Evolutionary conservation across 129 eudicot species (phyloP).

Genomic region (Helichrysum umbraculigerum): DNA sequence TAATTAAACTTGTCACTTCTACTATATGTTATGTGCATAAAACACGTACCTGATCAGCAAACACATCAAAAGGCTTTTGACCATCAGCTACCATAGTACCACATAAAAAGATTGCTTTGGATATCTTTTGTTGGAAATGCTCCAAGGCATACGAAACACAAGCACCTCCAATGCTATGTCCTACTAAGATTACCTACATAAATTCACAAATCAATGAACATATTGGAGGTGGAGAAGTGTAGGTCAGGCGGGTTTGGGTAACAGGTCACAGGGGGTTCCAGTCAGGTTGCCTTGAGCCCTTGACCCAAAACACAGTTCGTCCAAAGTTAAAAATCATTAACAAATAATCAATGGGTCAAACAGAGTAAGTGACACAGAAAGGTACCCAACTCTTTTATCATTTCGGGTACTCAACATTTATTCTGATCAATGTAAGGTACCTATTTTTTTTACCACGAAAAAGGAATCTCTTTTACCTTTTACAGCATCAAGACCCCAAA

Average conservation of each 20-base stretch:
- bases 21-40: not conserved
- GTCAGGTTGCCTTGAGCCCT: not conserved
- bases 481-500: not conserved
- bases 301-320: not conserved
- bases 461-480: too few species aligned
- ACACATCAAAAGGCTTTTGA: constrained; percentile 89
- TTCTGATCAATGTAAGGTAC: too few species aligned
- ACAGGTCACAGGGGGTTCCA: not conserved
- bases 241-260: not conserved
- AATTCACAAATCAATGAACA: constrained; percentile 4
- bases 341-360: not conserved
- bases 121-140: constrained; percentile 69
- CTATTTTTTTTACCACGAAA: too few species aligned
- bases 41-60: constrained; percentile 66
- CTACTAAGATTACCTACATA: constrained; percentile 83
- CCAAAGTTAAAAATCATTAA: not conserved
- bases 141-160: constrained; percentile 85
- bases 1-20: not conserved
- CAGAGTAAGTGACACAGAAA: not conserved
- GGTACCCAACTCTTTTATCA: not conserved
- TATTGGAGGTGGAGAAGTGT: not conserved
- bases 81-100: constrained; percentile 90
- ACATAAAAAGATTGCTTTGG: constrained; percentile 81
- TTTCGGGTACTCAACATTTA: too few species aligned
- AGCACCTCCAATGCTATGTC: constrained; percentile 96